phyloP scores from a whole-genome alignment of 805 yeast species.

The Myxozyma melibiosi region DNA sequence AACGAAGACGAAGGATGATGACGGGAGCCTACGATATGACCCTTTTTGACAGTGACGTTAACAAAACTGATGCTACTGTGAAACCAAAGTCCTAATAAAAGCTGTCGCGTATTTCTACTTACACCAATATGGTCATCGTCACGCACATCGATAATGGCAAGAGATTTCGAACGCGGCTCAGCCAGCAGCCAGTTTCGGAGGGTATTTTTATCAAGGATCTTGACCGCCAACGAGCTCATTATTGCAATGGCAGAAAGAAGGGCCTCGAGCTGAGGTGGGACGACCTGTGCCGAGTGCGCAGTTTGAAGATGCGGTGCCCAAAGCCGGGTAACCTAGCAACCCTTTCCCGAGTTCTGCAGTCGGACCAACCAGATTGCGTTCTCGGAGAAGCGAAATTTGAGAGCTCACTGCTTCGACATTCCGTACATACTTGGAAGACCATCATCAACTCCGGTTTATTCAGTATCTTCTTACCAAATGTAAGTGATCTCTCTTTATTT shows the following conservation, averaged over 20 bases:
- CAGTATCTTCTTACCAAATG: not conserved
- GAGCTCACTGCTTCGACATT: not conserved
- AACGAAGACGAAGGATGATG: constrained; percentile 60
- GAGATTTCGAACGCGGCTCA: constrained; percentile 12
- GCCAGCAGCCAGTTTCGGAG: constrained; percentile 24
- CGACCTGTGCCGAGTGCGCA: not conserved
- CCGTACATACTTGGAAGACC: too few relatives aligned
- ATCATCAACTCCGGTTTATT: not conserved
- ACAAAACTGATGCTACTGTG: not conserved
- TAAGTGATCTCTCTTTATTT: not conserved
- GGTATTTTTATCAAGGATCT: constrained; percentile 14
- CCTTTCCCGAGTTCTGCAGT: constrained; percentile 1
- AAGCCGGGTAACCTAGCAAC: not conserved
- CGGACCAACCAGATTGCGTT: constrained; percentile 11
- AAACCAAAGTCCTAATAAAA: constrained; percentile 6
- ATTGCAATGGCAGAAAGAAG: not conserved
- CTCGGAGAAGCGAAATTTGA: constrained; percentile 2
- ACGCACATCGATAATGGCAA: constrained; percentile 73
- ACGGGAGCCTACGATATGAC: constrained; percentile 61
- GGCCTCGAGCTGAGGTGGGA: too few relatives aligned
- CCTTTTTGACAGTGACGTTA: constrained; percentile 43
- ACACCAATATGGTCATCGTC: constrained; percentile 80
- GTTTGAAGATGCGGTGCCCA: not conserved
- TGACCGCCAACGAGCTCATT: not conserved
- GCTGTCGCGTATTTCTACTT: constrained; percentile 36